phyloP scores from a whole-genome alignment of 257 asterid species.

The Parsonsia alboflavescens region DNA sequence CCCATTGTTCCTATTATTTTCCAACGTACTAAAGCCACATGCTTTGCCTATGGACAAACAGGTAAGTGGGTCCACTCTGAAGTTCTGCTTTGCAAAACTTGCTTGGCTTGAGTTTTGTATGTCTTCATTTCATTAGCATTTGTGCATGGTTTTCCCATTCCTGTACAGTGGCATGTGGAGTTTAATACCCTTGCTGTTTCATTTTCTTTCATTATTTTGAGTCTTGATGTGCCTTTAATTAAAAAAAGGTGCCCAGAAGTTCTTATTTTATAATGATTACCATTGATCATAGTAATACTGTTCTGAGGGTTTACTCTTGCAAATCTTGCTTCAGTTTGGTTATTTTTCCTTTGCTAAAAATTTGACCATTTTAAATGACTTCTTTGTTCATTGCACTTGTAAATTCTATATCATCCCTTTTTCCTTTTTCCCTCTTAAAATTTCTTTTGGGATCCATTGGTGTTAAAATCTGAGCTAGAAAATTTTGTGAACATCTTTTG shows the following conservation, averaged over 20 bases:
- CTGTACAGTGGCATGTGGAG: not conserved
- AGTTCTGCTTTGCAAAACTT: conserved; percentile 2
- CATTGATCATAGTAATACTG: not conserved
- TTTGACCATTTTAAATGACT: not conserved
- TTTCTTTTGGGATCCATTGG: not conserved
- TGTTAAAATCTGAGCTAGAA: not conserved
- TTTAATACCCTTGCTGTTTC: not conserved
- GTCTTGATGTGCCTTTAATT: not conserved
- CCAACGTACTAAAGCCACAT: conserved; percentile 55
- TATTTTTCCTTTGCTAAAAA: not conserved
- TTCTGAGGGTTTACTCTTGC: not conserved
- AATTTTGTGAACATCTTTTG: not conserved
- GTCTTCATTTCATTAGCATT: not conserved
- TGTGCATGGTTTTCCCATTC: not conserved
- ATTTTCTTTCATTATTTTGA: not conserved
- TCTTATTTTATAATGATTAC: not conserved
- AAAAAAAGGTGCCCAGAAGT: not conserved
- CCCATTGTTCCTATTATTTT: conserved; percentile 52
- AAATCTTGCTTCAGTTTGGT: not conserved
- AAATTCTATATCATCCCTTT: not conserved
- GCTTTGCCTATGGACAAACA: conserved; percentile 68
- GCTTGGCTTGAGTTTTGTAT: not conserved
- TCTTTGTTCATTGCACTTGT: not conserved
- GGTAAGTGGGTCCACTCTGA: conserved; percentile 35
- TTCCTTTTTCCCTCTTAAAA: no score